A percentile compares a stretch with the other conserved stretches of the same genome.
Evolutionary conservation across 495 filamentous ascomycete genomes (phyloP).

Genomic region (Tuber magnatum): DNA sequence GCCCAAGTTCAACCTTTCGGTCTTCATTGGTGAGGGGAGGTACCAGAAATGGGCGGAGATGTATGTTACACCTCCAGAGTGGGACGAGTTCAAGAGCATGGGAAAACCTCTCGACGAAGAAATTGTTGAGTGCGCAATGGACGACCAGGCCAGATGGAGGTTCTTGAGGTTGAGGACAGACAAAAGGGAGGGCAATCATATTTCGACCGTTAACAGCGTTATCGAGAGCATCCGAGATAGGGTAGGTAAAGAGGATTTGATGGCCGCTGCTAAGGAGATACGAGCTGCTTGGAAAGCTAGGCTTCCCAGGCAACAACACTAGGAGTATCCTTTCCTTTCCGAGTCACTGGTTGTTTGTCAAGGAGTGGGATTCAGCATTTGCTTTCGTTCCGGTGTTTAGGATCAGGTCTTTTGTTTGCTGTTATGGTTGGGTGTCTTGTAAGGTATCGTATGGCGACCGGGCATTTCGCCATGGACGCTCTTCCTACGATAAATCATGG

Average conservation of each 20-base stretch:
- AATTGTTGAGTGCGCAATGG: slow-evolving; percentile 82
- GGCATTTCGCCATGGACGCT: background rate
- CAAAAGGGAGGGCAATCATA: slow-evolving; percentile 84
- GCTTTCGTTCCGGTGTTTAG: slow-evolving; percentile 4
- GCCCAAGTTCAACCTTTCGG: slow-evolving; percentile 52
- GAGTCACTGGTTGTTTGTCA: background rate
- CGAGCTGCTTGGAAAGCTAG: slow-evolving; percentile 35
- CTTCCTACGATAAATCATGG: slow-evolving; percentile 1
- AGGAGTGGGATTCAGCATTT: slow-evolving; percentile 1
- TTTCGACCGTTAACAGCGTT: slow-evolving; percentile 68
- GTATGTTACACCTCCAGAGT: slow-evolving; percentile 65
- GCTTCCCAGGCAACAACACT: background rate
- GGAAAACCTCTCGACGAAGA: slow-evolving; percentile 66
- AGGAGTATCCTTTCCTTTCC: background rate
- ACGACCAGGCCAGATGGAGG: slow-evolving; percentile 65
- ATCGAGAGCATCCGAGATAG: slow-evolving; percentile 73
- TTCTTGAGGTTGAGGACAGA: slow-evolving; percentile 84
- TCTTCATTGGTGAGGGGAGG: slow-evolving; percentile 49
- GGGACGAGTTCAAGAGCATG: slow-evolving; percentile 69
- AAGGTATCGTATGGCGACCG: background rate
- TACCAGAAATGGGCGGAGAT: slow-evolving; percentile 61
- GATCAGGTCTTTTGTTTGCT: slow-evolving; percentile 5
- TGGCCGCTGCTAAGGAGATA: slow-evolving; percentile 22
- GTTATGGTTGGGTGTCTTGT: background rate
- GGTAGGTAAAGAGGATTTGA: slow-evolving; percentile 59